Base-by-base conservation (phyloP, 371 early-diverging fungal species). In the Choanephora cucurbitarum region DNA sequence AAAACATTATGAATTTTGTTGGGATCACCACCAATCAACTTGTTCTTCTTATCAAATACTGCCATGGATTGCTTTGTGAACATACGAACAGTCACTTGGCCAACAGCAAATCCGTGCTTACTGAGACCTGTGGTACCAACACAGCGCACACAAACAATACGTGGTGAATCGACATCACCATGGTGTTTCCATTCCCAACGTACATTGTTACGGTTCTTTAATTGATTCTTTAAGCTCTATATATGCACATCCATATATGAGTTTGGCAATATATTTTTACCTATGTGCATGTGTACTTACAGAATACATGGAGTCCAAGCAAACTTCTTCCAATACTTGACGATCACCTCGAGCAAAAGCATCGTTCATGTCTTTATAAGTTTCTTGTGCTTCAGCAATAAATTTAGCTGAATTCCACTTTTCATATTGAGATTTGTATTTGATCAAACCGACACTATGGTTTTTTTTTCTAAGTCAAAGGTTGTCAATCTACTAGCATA, bases 261-360 rank as follows among this genome's bases (percentile, higher is more conserved):
- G n/a, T n/a, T n/a, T n/a, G n/a, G n/a, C n/a, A n/a, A n/a, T n/a
- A n/a, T n/a, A n/a, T n/a, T n/a, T n/a, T n/a, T n/a, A n/a, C n/a
- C n/a, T n/a, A n/a, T n/a, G n/a, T n/a, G n/a, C n/a, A n/a, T n/a
- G n/a, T n/a, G n/a, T n/a, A 65, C 66, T 60, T 77, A 81, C 81
- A 43, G 79, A 69, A 46, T 77, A 80, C 86, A 89, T 83, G 39
- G 77, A 69, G 34, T 84, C 81, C 50, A 82, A 70, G 62, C 86
- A 86, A 5, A 86, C 76, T 55, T 77, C 78, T 63, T 85, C 81
- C 28, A 89, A 65, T 7, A 81, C 66, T 17, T 60, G 52, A 49
- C 83, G 75, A 66, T 88, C 86, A 44, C 90, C 90, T 68, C 79
- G 79, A 24, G 90, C 86, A 63, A 84, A 89, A 7, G 87, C 86